Evolutionary conservation across 306 rosid species (phyloP).

Genomic region (Senna tora): DNA sequence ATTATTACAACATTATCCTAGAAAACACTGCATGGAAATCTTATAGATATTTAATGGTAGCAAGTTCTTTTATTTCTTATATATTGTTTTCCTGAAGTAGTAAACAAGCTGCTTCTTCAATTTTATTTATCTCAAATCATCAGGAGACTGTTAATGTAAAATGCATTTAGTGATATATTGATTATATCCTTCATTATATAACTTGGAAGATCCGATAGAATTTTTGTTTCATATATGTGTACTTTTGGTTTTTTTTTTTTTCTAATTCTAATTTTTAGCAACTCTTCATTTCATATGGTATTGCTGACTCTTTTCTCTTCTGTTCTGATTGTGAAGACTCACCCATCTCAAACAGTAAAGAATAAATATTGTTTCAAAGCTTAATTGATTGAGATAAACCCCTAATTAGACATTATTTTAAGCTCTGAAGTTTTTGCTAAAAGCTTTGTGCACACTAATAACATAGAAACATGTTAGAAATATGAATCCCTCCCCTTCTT

Average conservation of each 20-base stretch:
- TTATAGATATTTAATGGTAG: background rate
- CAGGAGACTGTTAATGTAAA: slow-evolving; percentile 22
- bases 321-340: background rate
- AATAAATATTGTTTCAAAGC: background rate
- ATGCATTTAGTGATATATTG: slow-evolving; percentile 19
- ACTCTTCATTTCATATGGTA: background rate
- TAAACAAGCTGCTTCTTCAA: background rate
- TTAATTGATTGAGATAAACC: slow-evolving; percentile 17
- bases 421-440: slow-evolving; percentile 12
- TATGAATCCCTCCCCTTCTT: slow-evolving; percentile 19
- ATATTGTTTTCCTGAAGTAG: slow-evolving; percentile 4
- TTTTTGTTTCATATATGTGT: no score
- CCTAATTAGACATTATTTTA: background rate
- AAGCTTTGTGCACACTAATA: slow-evolving; percentile 1
- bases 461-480: slow-evolving; percentile 6
- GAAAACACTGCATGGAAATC: no score
- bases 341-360: background rate
- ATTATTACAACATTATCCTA: background rate
- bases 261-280: background rate
- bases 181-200: slow-evolving; percentile 4
- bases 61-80: slow-evolving; percentile 9
- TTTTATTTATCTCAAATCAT: background rate
- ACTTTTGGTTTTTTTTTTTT: background rate
- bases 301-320: background rate
- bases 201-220: background rate